Percentiles rank a stretch among this genome's conserved stretches.
Conservation (phyloP, 495 filamentous ascomycete genomes). For the Penicillium samsonianum region DNA sequence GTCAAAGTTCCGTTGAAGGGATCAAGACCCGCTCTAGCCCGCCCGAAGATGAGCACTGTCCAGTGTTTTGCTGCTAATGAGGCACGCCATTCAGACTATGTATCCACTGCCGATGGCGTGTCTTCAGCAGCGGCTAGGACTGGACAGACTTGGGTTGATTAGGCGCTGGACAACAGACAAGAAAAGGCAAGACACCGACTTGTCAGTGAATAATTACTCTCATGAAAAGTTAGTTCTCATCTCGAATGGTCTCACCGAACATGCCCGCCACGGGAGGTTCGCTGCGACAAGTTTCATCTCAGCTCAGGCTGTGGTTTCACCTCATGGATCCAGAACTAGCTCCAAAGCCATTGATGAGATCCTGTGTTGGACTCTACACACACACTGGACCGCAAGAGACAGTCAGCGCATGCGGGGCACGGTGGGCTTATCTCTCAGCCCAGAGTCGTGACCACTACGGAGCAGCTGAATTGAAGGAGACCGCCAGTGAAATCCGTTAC, state of each 20-base stretch:
- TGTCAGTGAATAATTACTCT: neutral
- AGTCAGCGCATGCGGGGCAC: neutral
- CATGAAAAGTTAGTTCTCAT: neutral
- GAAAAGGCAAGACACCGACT: neutral
- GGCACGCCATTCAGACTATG: neutral
- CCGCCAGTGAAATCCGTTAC: constrained; percentile 2
- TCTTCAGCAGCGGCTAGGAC: neutral
- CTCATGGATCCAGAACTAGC: neutral
- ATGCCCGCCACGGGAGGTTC: neutral
- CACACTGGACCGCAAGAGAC: neutral
- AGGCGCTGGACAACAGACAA: neutral
- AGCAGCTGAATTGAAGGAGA: neutral
- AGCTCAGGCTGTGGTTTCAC: constrained; percentile 1
- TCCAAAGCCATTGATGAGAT: neutral
- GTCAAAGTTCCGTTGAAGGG: neutral
- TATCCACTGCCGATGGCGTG: neutral
- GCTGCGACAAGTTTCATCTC: constrained; percentile 1
- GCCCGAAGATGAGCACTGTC: neutral
- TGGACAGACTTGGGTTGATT: neutral
- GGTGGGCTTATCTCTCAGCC: neutral
- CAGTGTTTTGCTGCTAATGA: neutral
- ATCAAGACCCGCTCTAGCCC: neutral
- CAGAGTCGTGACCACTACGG: neutral
- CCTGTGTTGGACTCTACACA: neutral
- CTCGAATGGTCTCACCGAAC: neutral